These are phyloP conservation scores for Tricholoma furcatifolium DNA, from an alignment of 768 basidiomycete genomes.

Conservation along the genomic window DNA sequence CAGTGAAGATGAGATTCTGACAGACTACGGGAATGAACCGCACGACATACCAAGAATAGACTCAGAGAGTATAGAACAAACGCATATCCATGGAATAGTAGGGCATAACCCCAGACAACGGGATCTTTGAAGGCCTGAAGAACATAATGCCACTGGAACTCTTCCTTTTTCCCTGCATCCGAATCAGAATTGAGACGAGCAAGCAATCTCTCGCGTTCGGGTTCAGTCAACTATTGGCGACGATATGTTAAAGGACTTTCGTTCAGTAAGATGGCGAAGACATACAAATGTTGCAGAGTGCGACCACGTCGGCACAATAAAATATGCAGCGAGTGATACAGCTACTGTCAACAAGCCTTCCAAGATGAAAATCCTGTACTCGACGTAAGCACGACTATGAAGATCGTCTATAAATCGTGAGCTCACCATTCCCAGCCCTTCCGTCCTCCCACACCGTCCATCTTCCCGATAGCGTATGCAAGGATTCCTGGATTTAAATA, in stretches of 20 bases:
- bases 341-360: conserved; percentile 53
- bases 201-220: conserved; percentile 49
- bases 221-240: conserved; percentile 43
- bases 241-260: not conserved
- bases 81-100: conserved; percentile 62
- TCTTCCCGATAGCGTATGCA: conserved; percentile 57
- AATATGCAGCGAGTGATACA: conserved; percentile 48
- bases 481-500: conserved; percentile 41
- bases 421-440: conserved; percentile 58
- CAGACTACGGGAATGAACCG: not conserved
- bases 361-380: conserved; percentile 54
- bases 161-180: conserved; percentile 51
- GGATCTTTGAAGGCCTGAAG: conserved; percentile 56
- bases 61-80: conserved; percentile 59
- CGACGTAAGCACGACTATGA: not conserved
- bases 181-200: conserved; percentile 50
- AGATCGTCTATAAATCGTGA: not conserved
- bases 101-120: conserved; percentile 58
- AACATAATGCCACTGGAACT: conserved; percentile 58
- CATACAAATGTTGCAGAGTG: conserved; percentile 55
- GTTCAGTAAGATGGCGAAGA: not conserved
- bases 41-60: conserved; percentile 50
- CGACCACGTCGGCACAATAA: conserved; percentile 59
- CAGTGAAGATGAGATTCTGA: not conserved
- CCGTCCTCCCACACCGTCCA: conserved; percentile 60